These are phyloP conservation scores for Hypsizygus marmoreus DNA, from an alignment of 768 basidiomycete genomes.

Conservation along the genomic window DNA sequence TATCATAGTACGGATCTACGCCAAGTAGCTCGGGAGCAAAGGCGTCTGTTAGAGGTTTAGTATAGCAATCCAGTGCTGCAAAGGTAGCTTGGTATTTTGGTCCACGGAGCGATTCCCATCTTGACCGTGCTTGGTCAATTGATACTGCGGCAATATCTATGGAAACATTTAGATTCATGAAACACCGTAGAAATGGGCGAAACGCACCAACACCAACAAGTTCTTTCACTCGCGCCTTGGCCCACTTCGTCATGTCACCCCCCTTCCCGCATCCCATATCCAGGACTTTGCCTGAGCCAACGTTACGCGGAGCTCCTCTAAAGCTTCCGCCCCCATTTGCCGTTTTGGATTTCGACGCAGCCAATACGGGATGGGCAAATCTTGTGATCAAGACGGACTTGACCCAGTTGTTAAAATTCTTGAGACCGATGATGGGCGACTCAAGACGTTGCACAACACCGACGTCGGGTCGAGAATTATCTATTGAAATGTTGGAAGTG, in stretches of 20 bases:
- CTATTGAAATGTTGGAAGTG: slow-evolving; percentile 40
- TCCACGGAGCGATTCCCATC: slow-evolving; percentile 56
- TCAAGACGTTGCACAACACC: slow-evolving; percentile 81
- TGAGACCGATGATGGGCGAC: slow-evolving; percentile 95
- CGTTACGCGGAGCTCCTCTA: slow-evolving; percentile 28
- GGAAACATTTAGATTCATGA: slow-evolving; percentile 2
- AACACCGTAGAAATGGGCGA: slow-evolving; percentile 7
- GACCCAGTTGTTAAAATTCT: slow-evolving; percentile 99
- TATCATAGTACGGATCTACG: slow-evolving; percentile 19
- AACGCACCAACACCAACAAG: slow-evolving; percentile 77
- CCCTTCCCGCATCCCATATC: slow-evolving; percentile 99
- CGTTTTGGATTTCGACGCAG: slow-evolving; percentile 30
- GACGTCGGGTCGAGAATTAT: slow-evolving; percentile 92
- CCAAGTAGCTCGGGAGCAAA: slow-evolving; percentile 62
- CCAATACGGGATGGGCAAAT: slow-evolving; percentile 75
- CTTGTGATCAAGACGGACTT: slow-evolving; percentile 95
- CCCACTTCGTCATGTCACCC: slow-evolving; percentile 96
- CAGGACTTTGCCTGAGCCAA: slow-evolving; percentile 71
- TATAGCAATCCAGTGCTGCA: slow-evolving; percentile 87
- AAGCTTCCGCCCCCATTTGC: slow-evolving; percentile 22
- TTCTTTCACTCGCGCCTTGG: slow-evolving; percentile 78
- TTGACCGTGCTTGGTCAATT: slow-evolving; percentile 79
- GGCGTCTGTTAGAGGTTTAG: slow-evolving; percentile 66
- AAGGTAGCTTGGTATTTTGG: slow-evolving; percentile 78
- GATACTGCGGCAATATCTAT: slow-evolving; percentile 90